Conservation (phyloP, 257 asterid species). For the Solanum clarkiae region DNA sequence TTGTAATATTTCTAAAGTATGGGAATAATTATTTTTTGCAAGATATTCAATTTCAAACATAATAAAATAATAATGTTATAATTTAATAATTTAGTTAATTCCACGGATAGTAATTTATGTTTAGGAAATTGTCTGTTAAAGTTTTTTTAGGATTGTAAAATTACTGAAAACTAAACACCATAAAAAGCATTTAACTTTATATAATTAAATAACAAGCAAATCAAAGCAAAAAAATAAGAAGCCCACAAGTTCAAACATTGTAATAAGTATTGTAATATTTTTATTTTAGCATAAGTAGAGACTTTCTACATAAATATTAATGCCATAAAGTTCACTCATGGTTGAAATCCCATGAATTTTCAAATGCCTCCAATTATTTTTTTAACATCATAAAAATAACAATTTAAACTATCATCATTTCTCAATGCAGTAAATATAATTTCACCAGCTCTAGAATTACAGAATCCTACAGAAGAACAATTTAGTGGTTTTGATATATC, state of each 20-base stretch:
- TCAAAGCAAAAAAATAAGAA: background rate
- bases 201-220: background rate
- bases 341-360: background rate
- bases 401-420: background rate
- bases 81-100: too few species aligned
- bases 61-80: too few species aligned
- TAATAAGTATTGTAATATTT: background rate
- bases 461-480: background rate
- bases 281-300: background rate
- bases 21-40: too few species aligned
- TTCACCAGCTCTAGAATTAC: background rate
- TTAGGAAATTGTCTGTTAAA: too few species aligned
- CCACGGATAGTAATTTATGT: too few species aligned
- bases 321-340: background rate
- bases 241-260: background rate
- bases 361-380: background rate
- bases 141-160: too few species aligned
- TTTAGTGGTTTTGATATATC: background rate
- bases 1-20: too few species aligned
- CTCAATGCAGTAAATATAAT: background rate
- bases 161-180: too few species aligned
- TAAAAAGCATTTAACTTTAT: too few species aligned
- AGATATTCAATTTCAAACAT: too few species aligned
- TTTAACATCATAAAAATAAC: background rate
- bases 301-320: background rate